Conservation (phyloP, 1,284 basidiomycete species). For the Papiliotrema flavescens region DNA sequence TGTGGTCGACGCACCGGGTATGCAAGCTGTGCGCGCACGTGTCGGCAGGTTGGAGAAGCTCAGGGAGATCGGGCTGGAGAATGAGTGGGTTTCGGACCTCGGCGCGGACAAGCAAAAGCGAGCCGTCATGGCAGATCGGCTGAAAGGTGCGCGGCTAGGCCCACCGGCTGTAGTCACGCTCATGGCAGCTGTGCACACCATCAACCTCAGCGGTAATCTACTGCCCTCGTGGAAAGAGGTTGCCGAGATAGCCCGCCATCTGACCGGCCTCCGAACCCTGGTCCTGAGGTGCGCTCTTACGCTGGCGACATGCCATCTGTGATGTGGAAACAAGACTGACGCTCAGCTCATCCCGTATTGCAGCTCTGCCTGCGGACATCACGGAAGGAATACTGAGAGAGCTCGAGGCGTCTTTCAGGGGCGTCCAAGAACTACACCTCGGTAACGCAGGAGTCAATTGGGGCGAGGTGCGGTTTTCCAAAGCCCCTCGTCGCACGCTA, state of each 20-base stretch:
- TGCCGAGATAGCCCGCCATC: slow-evolving; percentile 60
- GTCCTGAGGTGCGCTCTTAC: slow-evolving; percentile 63
- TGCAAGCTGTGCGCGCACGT: slow-evolving; percentile 71
- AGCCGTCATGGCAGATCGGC: slow-evolving; percentile 24
- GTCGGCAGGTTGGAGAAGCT: slow-evolving; percentile 64
- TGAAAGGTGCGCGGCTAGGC: slow-evolving; percentile 18
- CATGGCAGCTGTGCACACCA: slow-evolving; percentile 56
- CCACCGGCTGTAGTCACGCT: no score
- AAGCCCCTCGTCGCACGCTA: not conserved
- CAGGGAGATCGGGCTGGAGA: slow-evolving; percentile 73
- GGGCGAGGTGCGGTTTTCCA: slow-evolving; percentile 56
- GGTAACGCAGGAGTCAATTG: slow-evolving; percentile 69
- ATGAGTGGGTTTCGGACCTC: slow-evolving; percentile 56
- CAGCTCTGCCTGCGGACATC: slow-evolving; percentile 56
- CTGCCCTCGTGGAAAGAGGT: slow-evolving; percentile 69
- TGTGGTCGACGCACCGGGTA: slow-evolving; percentile 77
- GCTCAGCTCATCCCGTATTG: slow-evolving; percentile 52
- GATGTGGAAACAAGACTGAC: not conserved
- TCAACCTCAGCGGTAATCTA: slow-evolving; percentile 80
- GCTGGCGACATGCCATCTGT: slow-evolving; percentile 4
- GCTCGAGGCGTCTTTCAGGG: slow-evolving; percentile 20
- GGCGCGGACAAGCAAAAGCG: slow-evolving; percentile 51
- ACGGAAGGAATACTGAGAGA: slow-evolving; percentile 17
- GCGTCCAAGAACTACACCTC: slow-evolving; percentile 66
- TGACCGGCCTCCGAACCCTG: slow-evolving; percentile 64